Base-by-base conservation (phyloP, 225 moss, liverwort and hornwort species). In the Marchantia paleacea region DNA sequence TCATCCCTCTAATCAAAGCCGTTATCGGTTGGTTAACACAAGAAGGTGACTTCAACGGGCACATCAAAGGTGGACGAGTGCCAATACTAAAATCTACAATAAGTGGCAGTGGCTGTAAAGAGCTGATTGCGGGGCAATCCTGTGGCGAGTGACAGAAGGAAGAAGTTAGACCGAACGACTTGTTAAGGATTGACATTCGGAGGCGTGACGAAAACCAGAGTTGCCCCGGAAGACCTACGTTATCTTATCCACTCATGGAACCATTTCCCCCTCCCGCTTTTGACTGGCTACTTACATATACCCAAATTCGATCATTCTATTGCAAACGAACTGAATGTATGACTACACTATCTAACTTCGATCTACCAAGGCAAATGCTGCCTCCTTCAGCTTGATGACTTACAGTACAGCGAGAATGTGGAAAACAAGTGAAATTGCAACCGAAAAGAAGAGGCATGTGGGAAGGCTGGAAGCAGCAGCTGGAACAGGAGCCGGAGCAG, bases 341-440 rank as follows among this genome's bases (percentile, higher is more conserved):
- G 58, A 14, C 75, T 57, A 58, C 58, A 55, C 31, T 55, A 76
- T 54, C 31, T 60, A 31, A 20, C 26, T 47, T 60, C 19, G 16
- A 60, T 60, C 30, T 16, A 58, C n/a, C 15, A 31, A 55, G 31
- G 39, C 75, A 76, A 76, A 75, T 75, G 75, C 57, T 39, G 58
- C 75, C 39, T 18, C 30, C 11, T 58, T 29, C 30, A 22, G 2
- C 31, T 55, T 10, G 57, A 31, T 7, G 31, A 39, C 31, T 65
- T 85, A 82, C 50, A 77, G 51, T 73, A 67, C 20, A 60, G 82
- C 58, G 67, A 86, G 19, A 68, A 75, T 19, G 61, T 83, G 78
- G 74, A 83, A n/a, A 24, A 81, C 18, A 14, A 84, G 20, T 54
- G 60, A 63, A 26, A 81, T 52, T 8, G 54, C 52, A 8, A 78